Conservation (phyloP, 2,329 filamentous ascomycete species). For the Trichoderma breve region DNA sequence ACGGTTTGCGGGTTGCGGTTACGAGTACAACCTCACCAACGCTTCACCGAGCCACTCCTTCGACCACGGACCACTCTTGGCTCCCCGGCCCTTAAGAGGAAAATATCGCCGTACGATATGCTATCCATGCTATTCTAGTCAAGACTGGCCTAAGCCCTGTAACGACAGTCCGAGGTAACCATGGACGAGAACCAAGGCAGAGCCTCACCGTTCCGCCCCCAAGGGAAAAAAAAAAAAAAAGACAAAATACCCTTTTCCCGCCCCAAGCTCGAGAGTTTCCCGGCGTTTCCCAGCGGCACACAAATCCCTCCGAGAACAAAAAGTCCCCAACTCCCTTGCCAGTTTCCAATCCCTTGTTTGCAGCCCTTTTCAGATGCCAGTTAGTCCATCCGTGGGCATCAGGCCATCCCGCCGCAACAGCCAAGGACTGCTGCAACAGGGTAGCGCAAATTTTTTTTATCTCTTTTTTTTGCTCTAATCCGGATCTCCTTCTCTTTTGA, state of each 20-base stretch:
- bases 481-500: constrained; percentile 17
- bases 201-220: not conserved
- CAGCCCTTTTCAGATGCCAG: constrained; percentile 6
- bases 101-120: not conserved
- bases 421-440: constrained; percentile 12
- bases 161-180: constrained; percentile 10
- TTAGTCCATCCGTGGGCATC: constrained; percentile 1
- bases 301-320: constrained; percentile 3
- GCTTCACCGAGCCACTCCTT: not conserved
- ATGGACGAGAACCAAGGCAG: not conserved
- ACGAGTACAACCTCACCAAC: not conserved
- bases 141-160: constrained; percentile 1
- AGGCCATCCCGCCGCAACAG: constrained; percentile 13
- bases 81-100: not conserved
- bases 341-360: constrained; percentile 17
- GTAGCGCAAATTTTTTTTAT: constrained; percentile 10
- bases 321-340: constrained; percentile 12
- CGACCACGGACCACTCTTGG: not conserved
- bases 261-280: not conserved
- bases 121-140: not conserved
- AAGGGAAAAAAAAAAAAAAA: not conserved
- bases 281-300: not conserved
- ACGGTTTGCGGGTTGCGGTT: not conserved
- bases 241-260: constrained; percentile 3
- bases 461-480: not conserved